Percentiles rank a stretch among this genome's conserved stretches.
Conservation (phyloP, 2,329 filamentous ascomycete genomes). For the Shiraia bambusicola region DNA sequence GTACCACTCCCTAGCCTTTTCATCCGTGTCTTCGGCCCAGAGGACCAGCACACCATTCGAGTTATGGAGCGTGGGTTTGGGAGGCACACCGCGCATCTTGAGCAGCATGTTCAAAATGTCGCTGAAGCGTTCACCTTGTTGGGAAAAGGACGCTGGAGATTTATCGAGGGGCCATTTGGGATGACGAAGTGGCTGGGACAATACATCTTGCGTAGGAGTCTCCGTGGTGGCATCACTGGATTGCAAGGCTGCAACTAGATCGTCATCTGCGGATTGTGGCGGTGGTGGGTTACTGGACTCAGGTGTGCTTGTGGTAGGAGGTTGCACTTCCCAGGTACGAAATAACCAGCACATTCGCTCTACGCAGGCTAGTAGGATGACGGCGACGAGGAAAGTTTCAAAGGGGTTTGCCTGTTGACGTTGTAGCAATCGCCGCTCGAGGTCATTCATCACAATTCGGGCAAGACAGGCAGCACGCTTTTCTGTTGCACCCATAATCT, state of each 20-base stretch:
- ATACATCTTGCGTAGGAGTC: constrained; percentile 6
- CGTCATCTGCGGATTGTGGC: constrained; percentile 11
- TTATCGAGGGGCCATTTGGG: constrained; percentile 57
- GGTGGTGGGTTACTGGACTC: constrained; percentile 5
- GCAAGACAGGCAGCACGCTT: constrained; percentile 55
- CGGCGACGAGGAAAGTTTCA: constrained; percentile 60
- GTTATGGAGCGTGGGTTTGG: constrained; percentile 38
- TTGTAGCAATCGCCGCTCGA: constrained; percentile 61
- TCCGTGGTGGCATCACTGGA: constrained; percentile 5
- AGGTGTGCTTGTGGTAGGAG: constrained; percentile 1
- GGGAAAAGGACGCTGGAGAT: constrained; percentile 53
- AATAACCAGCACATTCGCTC: constrained; percentile 63
- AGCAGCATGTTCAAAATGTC: constrained; percentile 60
- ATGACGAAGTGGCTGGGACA: constrained; percentile 21
- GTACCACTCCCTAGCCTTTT: constrained; percentile 40
- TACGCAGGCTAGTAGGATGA: constrained; percentile 61
- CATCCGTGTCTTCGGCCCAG: constrained; percentile 35
- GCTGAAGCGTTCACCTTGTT: constrained; percentile 60
- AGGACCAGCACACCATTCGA: constrained; percentile 40
- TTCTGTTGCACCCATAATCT: constrained; percentile 58
- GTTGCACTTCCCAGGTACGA: constrained; percentile 50
- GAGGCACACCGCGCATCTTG: constrained; percentile 56
- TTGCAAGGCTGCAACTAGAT: constrained; percentile 30
- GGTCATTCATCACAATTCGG: constrained; percentile 59
- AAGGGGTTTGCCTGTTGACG: constrained; percentile 59